A percentile compares a stretch with the other conserved stretches of the same genome.
phyloP scores from a whole-genome alignment of 306 rosid species.

The Pterocarpus santalinus region DNA sequence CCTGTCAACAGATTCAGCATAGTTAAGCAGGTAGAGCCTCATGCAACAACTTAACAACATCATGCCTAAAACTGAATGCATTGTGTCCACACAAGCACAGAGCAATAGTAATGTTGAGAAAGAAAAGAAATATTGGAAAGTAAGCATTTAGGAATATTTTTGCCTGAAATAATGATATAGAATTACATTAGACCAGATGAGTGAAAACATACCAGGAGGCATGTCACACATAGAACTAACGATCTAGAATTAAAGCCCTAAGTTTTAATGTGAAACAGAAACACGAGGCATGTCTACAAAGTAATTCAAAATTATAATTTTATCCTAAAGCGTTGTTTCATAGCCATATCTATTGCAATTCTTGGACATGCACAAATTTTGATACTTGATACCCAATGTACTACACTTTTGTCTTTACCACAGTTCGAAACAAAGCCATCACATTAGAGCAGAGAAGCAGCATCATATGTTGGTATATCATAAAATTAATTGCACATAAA shows the following conservation, averaged over 20 bases:
- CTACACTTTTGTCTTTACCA: constrained; percentile 7
- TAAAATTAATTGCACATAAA: constrained; percentile 22
- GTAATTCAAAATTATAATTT: constrained; percentile 19
- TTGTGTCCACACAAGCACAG: too few relatives aligned
- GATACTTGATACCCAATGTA: constrained; percentile 1
- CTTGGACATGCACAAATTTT: constrained; percentile 21
- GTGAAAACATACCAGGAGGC: background rate
- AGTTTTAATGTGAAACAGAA: background rate
- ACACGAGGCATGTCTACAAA: background rate
- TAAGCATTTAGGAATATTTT: background rate
- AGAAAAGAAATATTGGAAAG: background rate
- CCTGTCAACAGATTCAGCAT: constrained; percentile 51
- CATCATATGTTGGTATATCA: constrained; percentile 6
- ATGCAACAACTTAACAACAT: background rate
- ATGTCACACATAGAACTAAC: background rate
- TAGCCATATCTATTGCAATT: constrained; percentile 14
- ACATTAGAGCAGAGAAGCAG: constrained; percentile 8
- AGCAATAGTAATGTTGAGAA: background rate
- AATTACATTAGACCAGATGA: constrained; percentile 9
- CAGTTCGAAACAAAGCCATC: constrained; percentile 7
- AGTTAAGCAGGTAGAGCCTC: constrained; percentile 23
- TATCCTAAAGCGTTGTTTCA: background rate
- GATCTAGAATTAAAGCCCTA: background rate
- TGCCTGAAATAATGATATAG: background rate
- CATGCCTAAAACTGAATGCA: too few relatives aligned